These are phyloP conservation scores for Solanum habrochaites DNA, from an alignment of 257 asterid genomes.

Conservation along the genomic window DNA sequence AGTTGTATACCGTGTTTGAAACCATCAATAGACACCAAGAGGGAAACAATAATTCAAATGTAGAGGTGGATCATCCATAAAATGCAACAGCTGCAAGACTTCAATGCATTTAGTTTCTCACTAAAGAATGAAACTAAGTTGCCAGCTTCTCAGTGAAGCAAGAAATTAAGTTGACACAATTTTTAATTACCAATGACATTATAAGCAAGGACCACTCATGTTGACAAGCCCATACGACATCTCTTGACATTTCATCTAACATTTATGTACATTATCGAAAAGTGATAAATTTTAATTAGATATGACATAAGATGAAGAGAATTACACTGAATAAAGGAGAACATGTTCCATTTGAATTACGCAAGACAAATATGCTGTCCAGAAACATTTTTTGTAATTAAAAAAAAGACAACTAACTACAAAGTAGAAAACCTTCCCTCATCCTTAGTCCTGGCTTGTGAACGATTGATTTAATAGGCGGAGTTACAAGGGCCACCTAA, in stretches of 20 bases:
- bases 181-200: neutral
- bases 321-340: neutral
- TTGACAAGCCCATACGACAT: neutral
- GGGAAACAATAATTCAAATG: neutral
- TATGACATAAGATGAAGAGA: neutral
- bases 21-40: neutral
- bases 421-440: neutral
- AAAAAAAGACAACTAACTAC: neutral
- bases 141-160: neutral
- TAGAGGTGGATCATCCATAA: neutral
- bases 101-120: neutral
- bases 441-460: neutral
- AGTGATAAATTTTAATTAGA: neutral
- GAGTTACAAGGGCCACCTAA: neutral
- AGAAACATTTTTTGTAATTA: neutral
- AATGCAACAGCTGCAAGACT: neutral
- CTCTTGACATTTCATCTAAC: neutral
- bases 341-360: neutral
- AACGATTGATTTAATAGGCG: neutral
- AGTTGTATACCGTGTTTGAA: neutral
- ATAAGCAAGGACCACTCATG: neutral
- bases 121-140: neutral
- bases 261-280: neutral
- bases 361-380: neutral
- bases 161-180: neutral